phyloP scores from a whole-genome alignment of 2,329 filamentous ascomycete species.

The Aspergillus sp. region DNA sequence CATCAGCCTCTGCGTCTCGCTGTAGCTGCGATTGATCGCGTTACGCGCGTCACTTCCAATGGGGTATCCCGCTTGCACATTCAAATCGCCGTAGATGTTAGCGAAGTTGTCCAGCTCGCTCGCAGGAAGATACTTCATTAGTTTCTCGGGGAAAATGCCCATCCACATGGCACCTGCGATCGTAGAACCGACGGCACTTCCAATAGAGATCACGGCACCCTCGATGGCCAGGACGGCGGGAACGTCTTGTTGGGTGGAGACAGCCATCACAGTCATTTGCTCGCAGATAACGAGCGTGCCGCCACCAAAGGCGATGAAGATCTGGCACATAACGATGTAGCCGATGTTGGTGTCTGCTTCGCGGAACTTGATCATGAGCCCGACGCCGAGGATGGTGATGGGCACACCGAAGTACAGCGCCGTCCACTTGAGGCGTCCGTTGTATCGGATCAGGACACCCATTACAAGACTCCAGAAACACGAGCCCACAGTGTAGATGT shows the following conservation, averaged over 20 bases:
- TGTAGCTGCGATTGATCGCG: slow-evolving; percentile 36
- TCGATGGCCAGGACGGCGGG: slow-evolving; percentile 45
- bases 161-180: slow-evolving; percentile 55
- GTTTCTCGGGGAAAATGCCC: slow-evolving; percentile 52
- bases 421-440: slow-evolving; percentile 52
- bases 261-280: slow-evolving; percentile 60
- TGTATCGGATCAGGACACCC: slow-evolving; percentile 50
- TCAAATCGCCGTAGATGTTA: slow-evolving; percentile 26
- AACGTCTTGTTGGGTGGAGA: slow-evolving; percentile 54
- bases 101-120: slow-evolving; percentile 16
- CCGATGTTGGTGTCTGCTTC: slow-evolving; percentile 49
- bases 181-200: slow-evolving; percentile 36
- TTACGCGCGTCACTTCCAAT: slow-evolving; percentile 27
- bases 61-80: slow-evolving; percentile 27
- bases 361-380: slow-evolving; percentile 58
- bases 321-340: slow-evolving; percentile 56
- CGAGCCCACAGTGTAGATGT: slow-evolving; percentile 56
- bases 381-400: slow-evolving; percentile 52
- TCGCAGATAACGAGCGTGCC: slow-evolving; percentile 55
- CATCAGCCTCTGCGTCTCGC: slow-evolving; percentile 29
- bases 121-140: slow-evolving; percentile 48
- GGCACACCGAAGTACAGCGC: slow-evolving; percentile 54
- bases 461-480: slow-evolving; percentile 53
- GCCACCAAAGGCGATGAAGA: slow-evolving; percentile 56
- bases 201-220: slow-evolving; percentile 35